Conservation (phyloP, 192 early-diverging fungal genomes). For the Entophlyctis helioformis region DNA sequence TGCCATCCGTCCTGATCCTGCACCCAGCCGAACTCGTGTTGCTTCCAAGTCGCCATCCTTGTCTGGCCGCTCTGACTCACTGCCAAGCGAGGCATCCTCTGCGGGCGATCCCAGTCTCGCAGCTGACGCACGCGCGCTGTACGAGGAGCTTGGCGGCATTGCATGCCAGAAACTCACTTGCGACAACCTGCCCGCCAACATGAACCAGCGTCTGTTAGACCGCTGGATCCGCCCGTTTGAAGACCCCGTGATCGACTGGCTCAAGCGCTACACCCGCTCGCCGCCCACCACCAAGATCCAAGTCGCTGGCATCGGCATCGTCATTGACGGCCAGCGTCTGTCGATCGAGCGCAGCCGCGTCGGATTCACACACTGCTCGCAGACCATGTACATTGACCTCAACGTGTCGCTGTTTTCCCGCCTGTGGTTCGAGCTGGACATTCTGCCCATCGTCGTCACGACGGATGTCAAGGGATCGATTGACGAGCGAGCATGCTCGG, state of each 20-base stretch:
- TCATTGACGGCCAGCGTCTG: neutral
- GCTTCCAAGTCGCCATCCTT: too few relatives aligned
- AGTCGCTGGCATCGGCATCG: constrained; percentile 45
- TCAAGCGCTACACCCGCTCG: constrained; percentile 37
- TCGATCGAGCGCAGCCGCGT: neutral
- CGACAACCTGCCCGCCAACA: neutral
- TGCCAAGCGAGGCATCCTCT: too few relatives aligned
- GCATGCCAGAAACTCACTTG: neutral
- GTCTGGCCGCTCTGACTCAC: too few relatives aligned
- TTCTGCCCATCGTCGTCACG: constrained; percentile 55
- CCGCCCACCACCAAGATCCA: constrained; percentile 62
- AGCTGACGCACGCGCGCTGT: too few relatives aligned
- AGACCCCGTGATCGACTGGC: constrained; percentile 33
- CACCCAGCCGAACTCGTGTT: neutral
- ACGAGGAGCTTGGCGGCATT: neutral
- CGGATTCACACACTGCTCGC: neutral
- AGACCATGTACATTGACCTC: too few relatives aligned
- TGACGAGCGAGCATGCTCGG: constrained; percentile 56
- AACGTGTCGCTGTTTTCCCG: constrained; percentile 5
- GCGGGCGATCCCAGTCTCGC: too few relatives aligned
- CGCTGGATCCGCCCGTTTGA: constrained; percentile 27
- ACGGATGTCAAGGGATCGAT: constrained; percentile 49
- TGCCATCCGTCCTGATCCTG: neutral
- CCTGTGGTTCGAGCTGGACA: constrained; percentile 57
- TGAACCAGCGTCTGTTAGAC: neutral